phyloP scores from a whole-genome alignment of 331 rosid genomes.

The Malus hybrid region DNA sequence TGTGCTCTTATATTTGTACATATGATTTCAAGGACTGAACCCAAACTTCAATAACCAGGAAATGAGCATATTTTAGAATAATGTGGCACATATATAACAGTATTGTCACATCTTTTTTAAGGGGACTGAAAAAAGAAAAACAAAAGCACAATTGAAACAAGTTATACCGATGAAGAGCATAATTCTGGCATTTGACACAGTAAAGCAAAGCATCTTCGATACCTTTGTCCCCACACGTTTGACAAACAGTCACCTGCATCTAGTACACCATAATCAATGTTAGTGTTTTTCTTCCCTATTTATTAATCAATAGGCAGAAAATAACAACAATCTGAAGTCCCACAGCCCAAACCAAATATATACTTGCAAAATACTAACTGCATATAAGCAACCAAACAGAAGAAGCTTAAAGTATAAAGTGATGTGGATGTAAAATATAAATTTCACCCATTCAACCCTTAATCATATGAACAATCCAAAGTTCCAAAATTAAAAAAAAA shows the following conservation, averaged over 20 bases:
- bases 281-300: neutral
- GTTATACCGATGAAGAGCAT: conserved; percentile 50
- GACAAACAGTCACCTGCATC: conserved; percentile 51
- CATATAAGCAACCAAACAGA: too few species aligned
- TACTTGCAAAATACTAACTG: neutral
- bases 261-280: neutral
- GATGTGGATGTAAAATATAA: neutral
- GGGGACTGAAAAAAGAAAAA: neutral
- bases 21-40: neutral
- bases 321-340: neutral
- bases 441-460: neutral
- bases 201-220: conserved; percentile 26
- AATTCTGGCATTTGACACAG: conserved; percentile 38
- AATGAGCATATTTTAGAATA: neutral
- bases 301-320: neutral
- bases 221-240: conserved; percentile 45
- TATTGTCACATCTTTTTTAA: neutral
- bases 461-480: neutral
- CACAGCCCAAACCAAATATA: neutral
- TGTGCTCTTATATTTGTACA: neutral
- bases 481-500: neutral
- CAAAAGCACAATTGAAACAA: conserved; percentile 1
- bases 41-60: neutral
- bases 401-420: neutral
- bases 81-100: neutral